Evolutionary conservation across 2,329 filamentous ascomycete species (phyloP), one percentile per base, ranked within the genome.

Genomic region (Graphiopsis chlorocephala): DNA sequence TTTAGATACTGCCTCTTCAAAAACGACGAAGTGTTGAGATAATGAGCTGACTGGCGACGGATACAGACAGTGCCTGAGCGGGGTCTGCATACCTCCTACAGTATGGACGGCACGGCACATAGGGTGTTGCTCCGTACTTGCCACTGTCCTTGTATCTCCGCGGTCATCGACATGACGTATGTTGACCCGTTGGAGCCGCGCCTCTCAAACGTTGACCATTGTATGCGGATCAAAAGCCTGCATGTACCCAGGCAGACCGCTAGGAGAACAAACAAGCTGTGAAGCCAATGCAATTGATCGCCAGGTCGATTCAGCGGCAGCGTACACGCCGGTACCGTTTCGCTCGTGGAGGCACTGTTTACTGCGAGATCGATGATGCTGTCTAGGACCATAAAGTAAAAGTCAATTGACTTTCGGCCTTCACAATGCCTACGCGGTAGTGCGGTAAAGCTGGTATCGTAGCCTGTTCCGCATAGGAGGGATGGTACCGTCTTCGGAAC

Each of bases 401-500:
- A n/a, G 52, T 28, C 52, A n/a, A 35, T 56, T 56, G 52, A 56
- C 20, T 14, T 33, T 55, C 28, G 52, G 28, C 11, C 28, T 33
- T 55, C 17, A 56, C 52, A 56, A 35, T 56, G 52, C 52, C 52
- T 56, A 56, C 52, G 29, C 52, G 52, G 26, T 12, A 56, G 28
- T 23, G 52, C 28, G 52, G 52, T 29, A 56, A 56, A 35, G 52
- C 28, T 31, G 52, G n/a, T 56, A 35, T 56, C 28, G 35, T 56
- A 56, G 52, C 52, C 48, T 12, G 48, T 56, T 14, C 28, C 15
- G 20, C n/a, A 29, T 14, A 35, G 47, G 47, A 50, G 7, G 10
- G 47, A 14, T 53, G n/a, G n/a, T n/a, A n/a, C n/a, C n/a, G n/a
- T n/a, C n/a, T n/a, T n/a, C n/a, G n/a, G n/a, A n/a, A n/a, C n/a